Evolutionary conservation across 2,329 filamentous ascomycete genomes (phyloP).

Genomic region (Ceratocystis cubensis): DNA sequence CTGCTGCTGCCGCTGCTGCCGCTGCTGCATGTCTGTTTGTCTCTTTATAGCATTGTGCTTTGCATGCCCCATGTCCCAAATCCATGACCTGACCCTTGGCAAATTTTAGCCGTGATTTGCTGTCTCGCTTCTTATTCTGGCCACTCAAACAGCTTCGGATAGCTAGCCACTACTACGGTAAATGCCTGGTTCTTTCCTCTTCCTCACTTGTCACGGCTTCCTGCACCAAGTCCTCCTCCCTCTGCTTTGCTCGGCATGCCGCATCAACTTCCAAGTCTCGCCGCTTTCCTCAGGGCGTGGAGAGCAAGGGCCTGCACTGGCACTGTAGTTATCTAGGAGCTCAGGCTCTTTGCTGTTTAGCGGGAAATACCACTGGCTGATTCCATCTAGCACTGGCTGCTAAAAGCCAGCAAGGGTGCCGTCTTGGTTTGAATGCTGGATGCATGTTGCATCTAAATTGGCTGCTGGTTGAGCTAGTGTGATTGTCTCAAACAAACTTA

Average conservation of each 20-base stretch:
- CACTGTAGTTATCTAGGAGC: not conserved
- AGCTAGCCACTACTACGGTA: too few relatives aligned
- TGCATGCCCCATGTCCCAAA: too few relatives aligned
- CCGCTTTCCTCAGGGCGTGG: not conserved
- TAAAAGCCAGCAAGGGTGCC: too few relatives aligned
- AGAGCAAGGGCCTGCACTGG: not conserved
- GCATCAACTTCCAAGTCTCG: not conserved
- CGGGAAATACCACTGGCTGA: not conserved
- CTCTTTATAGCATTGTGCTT: too few relatives aligned
- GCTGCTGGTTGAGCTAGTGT: not conserved
- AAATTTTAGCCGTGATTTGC: too few relatives aligned
- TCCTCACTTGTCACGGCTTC: too few relatives aligned
- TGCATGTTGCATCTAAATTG: not conserved
- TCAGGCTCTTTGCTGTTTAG: not conserved
- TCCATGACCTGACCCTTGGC: too few relatives aligned
- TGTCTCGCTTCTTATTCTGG: too few relatives aligned
- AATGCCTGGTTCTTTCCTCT: too few relatives aligned
- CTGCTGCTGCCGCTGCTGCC: too few relatives aligned
- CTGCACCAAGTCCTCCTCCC: not conserved
- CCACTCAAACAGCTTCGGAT: too few relatives aligned
- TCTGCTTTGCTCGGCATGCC: not conserved
- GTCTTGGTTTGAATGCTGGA: not conserved
- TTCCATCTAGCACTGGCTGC: not conserved
- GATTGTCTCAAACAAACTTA: not conserved
- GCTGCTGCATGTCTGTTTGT: too few relatives aligned